These are phyloP conservation scores for Rhododendron henanense DNA, from an alignment of 148 eudicot species.

Conservation along the genomic window DNA sequence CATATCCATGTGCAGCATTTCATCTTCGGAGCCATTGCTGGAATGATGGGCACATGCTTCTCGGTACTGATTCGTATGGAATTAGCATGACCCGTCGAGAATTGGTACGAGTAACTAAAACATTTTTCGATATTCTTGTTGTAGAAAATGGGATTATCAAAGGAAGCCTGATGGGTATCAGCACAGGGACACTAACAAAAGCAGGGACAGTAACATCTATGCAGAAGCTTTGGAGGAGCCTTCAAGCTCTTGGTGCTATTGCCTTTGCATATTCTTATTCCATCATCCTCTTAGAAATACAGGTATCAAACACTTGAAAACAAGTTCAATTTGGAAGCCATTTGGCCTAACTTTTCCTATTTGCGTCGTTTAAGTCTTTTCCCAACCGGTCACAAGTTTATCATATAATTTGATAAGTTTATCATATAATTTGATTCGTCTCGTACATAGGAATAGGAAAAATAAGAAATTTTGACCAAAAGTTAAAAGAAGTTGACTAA, in stretches of 20 bases:
- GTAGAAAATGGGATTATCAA: constrained; percentile 34
- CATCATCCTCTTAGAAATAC: constrained; percentile 46
- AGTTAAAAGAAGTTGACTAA: neutral
- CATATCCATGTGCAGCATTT: neutral
- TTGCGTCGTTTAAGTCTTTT: neutral
- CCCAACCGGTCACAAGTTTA: neutral
- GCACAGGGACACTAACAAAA: constrained; percentile 33
- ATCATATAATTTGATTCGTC: neutral
- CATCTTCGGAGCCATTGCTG: neutral
- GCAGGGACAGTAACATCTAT: constrained; percentile 28
- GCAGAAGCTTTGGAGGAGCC: constrained; percentile 38
- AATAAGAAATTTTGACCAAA: neutral
- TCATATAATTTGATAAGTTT: neutral
- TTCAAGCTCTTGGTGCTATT: constrained; percentile 57
- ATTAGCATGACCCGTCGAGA: neutral
- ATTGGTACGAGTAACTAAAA: neutral
- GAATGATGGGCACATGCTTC: neutral
- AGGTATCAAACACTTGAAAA: constrained; percentile 18
- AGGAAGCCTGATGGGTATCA: constrained; percentile 48
- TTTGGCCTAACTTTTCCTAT: neutral
- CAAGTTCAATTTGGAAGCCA: neutral
- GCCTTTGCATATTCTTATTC: constrained; percentile 49
- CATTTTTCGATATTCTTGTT: neutral
- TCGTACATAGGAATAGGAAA: neutral
- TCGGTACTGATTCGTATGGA: neutral